Base-by-base conservation (phyloP, 306 rosid species). In the Prosopis cineraria region DNA sequence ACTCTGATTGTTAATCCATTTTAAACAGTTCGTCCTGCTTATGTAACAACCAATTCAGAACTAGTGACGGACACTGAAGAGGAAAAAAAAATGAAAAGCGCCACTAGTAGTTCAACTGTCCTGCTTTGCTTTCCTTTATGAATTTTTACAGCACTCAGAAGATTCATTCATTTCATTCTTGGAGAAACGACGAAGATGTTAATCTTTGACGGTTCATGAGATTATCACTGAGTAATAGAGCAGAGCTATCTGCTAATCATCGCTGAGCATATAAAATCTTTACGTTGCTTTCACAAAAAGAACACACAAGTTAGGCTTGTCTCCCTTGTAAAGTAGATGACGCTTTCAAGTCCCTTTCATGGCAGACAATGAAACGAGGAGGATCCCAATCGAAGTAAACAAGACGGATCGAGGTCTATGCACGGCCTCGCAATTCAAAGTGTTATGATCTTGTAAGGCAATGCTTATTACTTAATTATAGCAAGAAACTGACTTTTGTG, bases 401-500 rank as follows among this genome's bases (percentile, higher is more conserved):
- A 14, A 33, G 5, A 27, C 30, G 24, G 20, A 33, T 76, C 43
- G 31, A 60, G 31, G 0, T 10, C 17, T 36, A 16, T 70, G 1
- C 40, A 48, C 53, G 36, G 78, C 70, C 37, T 70, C 9, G 34
- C 33, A 56, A 0, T 53, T 37, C 9, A 43, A 53, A 20, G 25
- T 24, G n/a, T 24, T 74, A 58, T 19, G 63, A 60, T 11, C 41
- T 58, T 77, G 70, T 60, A 39, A 68, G 68, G 41, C 19, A 58
- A 58, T 58, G 1, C 8, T 33, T 17, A 19, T 19, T 34, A 19
- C 70, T 65, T 68, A 27, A 27, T 59, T 34, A 34, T 44, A 80
- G 39, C 74, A 60, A 58, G 36, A 73, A 56, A 73, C 81, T 86
- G 89, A 88, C 86, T 52, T 40, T 36, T 16, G 30, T 52, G 29